These are phyloP conservation scores for Ophiostoma sp. DNA, from an alignment of 2,329 filamentous ascomycete genomes.

Conservation along the genomic window DNA sequence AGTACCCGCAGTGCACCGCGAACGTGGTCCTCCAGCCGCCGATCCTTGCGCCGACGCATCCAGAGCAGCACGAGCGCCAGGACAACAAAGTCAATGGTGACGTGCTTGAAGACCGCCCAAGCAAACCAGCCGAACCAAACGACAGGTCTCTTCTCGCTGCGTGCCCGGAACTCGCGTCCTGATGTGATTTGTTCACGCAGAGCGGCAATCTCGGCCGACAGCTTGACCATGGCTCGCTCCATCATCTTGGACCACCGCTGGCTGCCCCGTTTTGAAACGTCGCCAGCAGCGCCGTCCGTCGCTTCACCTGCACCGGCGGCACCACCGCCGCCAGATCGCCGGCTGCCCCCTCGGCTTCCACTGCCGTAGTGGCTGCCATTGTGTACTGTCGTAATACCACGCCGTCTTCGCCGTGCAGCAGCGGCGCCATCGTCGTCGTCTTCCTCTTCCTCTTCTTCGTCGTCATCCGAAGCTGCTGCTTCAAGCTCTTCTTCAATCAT, in stretches of 20 bases:
- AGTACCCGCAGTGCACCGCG: constrained; percentile 60
- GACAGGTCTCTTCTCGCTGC: constrained; percentile 63
- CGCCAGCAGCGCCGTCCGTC: not conserved
- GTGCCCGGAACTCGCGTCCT: constrained; percentile 68
- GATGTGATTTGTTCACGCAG: constrained; percentile 85
- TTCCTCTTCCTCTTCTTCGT: constrained; percentile 46
- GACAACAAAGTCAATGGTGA: constrained; percentile 69
- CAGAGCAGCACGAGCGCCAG: constrained; percentile 67
- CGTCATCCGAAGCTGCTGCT: constrained; percentile 35
- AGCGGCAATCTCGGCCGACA: constrained; percentile 90
- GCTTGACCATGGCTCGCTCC: constrained; percentile 80
- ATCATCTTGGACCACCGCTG: constrained; percentile 72
- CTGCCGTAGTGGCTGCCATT: not conserved
- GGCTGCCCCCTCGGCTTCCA: not conserved
- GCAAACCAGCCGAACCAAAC: constrained; percentile 71
- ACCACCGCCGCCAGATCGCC: not conserved
- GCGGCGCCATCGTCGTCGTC: constrained; percentile 43
- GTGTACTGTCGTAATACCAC: not conserved
- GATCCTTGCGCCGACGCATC: constrained; percentile 70
- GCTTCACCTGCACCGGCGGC: not conserved
- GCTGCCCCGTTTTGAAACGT: constrained; percentile 39
- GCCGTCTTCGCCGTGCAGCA: constrained; percentile 43
- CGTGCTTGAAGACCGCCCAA: constrained; percentile 70
- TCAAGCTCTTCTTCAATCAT: constrained; percentile 41
- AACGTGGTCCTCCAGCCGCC: constrained; percentile 71